Percentiles rank a stretch among this genome's conserved stretches.
These are phyloP conservation scores for Encephalitozoon hellem DNA, from an alignment of 371 early-diverging fungal species.

Conservation along the genomic window DNA sequence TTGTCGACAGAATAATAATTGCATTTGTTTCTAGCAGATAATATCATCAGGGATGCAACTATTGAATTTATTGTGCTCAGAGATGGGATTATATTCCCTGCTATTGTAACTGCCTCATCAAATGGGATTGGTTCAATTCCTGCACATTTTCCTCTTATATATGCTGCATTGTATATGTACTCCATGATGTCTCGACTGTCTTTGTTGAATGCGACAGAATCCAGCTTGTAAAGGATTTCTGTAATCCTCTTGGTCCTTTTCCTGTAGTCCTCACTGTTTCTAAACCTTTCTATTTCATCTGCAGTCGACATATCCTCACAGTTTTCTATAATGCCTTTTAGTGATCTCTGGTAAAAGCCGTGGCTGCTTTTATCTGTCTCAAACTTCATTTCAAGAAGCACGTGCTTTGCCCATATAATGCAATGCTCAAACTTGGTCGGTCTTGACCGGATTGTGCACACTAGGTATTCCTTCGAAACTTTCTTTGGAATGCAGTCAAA, in stretches of 20 bases:
- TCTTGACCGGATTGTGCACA: slow-evolving; percentile 91
- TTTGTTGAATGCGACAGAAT: slow-evolving; percentile 3
- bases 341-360: not conserved
- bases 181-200: not conserved
- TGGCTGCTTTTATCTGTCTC: slow-evolving; percentile 60
- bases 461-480: slow-evolving; percentile 62
- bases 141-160: slow-evolving; percentile 32
- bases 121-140: slow-evolving; percentile 28
- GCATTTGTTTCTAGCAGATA: slow-evolving; percentile 53
- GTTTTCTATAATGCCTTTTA: not conserved
- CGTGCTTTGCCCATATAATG: slow-evolving; percentile 94
- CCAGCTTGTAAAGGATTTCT: not conserved
- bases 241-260: not conserved
- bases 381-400: slow-evolving; percentile 76
- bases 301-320: not conserved
- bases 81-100: slow-evolving; percentile 56
- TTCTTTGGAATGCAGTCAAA: slow-evolving; percentile 89
- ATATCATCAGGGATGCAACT: slow-evolving; percentile 62
- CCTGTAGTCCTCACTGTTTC: not conserved
- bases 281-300: not conserved
- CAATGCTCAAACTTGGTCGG: slow-evolving; percentile 91
- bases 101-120: slow-evolving; percentile 37
- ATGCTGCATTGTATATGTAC: slow-evolving; percentile 46
- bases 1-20: slow-evolving; percentile 40
- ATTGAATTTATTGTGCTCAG: slow-evolving; percentile 59